Conservation (phyloP, 371 early-diverging fungal species). For the Mortierella sp. region DNA sequence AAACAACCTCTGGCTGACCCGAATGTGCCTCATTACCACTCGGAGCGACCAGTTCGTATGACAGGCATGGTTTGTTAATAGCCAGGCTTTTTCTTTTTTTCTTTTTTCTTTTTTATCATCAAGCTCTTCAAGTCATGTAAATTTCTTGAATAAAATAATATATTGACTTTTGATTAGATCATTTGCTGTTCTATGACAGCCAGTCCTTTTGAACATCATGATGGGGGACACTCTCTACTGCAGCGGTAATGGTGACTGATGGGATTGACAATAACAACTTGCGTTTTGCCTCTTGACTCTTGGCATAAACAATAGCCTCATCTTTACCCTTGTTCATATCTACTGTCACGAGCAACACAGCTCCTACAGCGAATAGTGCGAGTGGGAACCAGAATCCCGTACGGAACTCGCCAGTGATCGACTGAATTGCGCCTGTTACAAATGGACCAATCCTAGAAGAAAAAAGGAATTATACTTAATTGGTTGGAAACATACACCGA, state of each 20-base stretch:
- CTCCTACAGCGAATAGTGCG: conserved; percentile 61
- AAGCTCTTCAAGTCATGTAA: background rate
- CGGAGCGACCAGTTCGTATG: conserved; percentile 28
- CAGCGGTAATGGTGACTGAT: conserved; percentile 24
- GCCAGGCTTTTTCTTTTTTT: background rate
- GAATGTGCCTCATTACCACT: conserved; percentile 39
- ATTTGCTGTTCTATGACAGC: background rate
- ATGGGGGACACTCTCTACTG: conserved; percentile 6
- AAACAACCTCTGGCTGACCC: conserved; percentile 19
- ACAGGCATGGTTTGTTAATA: conserved; percentile 38
- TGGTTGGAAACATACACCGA: no score
- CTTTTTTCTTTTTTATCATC: background rate
- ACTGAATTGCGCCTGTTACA: conserved; percentile 66
- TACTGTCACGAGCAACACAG: conserved; percentile 60
- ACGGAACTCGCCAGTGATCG: conserved; percentile 64
- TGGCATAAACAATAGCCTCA: conserved; percentile 45
- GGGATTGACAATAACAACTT: conserved; percentile 20
- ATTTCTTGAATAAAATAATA: background rate
- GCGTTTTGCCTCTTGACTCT: conserved; percentile 11
- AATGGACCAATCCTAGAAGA: conserved; percentile 68
- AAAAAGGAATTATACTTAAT: no score
- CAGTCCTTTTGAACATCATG: background rate
- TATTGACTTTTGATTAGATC: background rate
- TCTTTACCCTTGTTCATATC: conserved; percentile 68
- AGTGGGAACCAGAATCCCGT: conserved; percentile 70